These are phyloP conservation scores for Kuraishia floccosa DNA, from an alignment of 805 yeast genomes.

Conservation along the genomic window DNA sequence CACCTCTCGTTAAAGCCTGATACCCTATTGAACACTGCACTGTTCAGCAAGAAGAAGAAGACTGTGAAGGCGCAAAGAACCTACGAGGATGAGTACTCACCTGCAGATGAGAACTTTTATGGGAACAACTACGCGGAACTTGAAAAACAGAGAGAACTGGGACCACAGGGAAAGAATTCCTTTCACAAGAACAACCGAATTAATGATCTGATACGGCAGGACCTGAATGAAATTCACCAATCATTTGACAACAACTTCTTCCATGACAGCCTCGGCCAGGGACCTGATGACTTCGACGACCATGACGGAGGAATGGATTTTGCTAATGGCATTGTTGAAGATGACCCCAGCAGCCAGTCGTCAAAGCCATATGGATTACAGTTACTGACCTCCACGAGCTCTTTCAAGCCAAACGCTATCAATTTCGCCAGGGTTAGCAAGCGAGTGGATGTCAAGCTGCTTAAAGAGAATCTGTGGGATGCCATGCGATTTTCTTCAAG, in stretches of 20 bases:
- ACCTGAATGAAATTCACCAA: conserved; percentile 12
- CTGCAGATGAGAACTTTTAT: conserved; percentile 39
- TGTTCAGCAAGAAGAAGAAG: conserved; percentile 12
- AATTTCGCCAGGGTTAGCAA: conserved; percentile 35
- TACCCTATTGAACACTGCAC: conserved; percentile 14
- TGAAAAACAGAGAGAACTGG: conserved; percentile 19
- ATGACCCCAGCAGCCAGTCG: not conserved
- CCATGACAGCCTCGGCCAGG: conserved; percentile 9
- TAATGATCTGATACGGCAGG: conserved; percentile 7
- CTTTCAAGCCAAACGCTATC: conserved; percentile 19
- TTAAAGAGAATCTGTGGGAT: conserved; percentile 36
- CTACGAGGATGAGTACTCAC: conserved; percentile 17
- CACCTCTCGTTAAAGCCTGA: conserved; percentile 34
- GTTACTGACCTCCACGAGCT: conserved; percentile 4
- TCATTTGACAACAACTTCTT: conserved; percentile 9
- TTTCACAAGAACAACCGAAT: conserved; percentile 7
- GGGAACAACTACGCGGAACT: conserved; percentile 32
- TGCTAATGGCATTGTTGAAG: conserved; percentile 4
- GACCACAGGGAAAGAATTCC: conserved; percentile 28
- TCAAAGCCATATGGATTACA: conserved; percentile 7
- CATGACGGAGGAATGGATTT: conserved; percentile 21
- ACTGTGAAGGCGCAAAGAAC: conserved; percentile 1
- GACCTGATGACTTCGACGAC: conserved; percentile 26
- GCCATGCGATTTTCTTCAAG: conserved; percentile 18
- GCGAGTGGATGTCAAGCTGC: conserved; percentile 32